phyloP scores from a whole-genome alignment of 208 protist species.

The Trypanosoma brucei region DNA sequence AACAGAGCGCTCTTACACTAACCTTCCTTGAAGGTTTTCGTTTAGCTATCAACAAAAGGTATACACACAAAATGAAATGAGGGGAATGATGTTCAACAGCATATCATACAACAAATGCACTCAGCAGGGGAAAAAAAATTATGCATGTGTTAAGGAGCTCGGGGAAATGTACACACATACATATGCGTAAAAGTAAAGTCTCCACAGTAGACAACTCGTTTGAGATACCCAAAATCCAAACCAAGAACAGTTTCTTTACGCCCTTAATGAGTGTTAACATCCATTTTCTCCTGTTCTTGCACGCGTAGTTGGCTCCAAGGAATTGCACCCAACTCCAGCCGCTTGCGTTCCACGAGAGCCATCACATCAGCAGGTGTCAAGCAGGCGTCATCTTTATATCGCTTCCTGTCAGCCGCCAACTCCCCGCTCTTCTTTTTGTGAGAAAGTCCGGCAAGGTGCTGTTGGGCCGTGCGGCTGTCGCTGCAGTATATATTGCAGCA shows the following conservation, averaged over 20 bases:
- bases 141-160: no score
- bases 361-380: slow-evolving; percentile 71
- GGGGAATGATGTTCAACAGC: no score
- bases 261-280: background rate
- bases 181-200: no score
- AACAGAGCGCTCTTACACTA: background rate
- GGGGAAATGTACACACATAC: no score
- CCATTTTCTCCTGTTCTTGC: slow-evolving; percentile 2
- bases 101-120: no score
- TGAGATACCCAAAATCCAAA: background rate
- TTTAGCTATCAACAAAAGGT: background rate
- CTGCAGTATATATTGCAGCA: slow-evolving; percentile 61
- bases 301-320: slow-evolving; percentile 46
- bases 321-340: slow-evolving; percentile 38
- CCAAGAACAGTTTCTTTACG: background rate
- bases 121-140: no score
- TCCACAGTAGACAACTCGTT: no score
- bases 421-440: slow-evolving; percentile 75
- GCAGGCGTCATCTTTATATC: slow-evolving; percentile 63
- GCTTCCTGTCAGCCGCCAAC: slow-evolving; percentile 37
- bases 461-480: slow-evolving; percentile 45
- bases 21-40: background rate
- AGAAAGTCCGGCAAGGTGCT: slow-evolving; percentile 52
- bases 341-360: slow-evolving; percentile 59
- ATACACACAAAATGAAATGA: no score